A percentile compares a stretch with the other conserved stretches of the same genome.
phyloP scores from a whole-genome alignment of 148 eudicot species.

The Linanthus parryae region DNA sequence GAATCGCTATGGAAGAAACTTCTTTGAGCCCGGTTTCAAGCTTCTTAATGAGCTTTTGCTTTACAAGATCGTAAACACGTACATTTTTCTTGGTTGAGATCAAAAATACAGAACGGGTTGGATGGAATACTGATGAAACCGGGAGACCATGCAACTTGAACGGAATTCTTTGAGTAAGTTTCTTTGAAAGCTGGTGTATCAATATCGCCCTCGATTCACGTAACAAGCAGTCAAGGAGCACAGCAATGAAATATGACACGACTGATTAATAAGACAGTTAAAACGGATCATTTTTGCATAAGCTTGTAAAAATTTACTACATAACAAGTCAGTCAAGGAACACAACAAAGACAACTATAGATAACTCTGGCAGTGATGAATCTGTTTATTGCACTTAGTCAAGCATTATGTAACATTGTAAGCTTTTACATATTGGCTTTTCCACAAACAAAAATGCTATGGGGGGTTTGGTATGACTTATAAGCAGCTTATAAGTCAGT shows the following conservation, averaged over 20 bases:
- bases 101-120: constrained; percentile 71
- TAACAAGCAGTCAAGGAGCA: constrained; percentile 60
- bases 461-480: no score
- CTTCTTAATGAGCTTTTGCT: constrained; percentile 72
- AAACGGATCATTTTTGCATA: no score
- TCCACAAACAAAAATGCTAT: no score
- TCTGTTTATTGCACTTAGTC: no score
- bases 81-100: constrained; percentile 80
- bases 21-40: constrained; percentile 80
- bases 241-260: constrained; percentile 3
- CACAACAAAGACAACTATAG: no score
- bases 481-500: no score
- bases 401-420: no score
- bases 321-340: no score
- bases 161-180: constrained; percentile 55
- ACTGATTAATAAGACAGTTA: no score
- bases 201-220: constrained; percentile 80
- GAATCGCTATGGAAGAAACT: constrained; percentile 76
- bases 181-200: constrained; percentile 87
- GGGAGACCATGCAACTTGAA: constrained; percentile 92
- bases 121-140: constrained; percentile 84
- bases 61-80: constrained; percentile 83
- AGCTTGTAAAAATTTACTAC: no score
- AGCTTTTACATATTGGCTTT: no score
- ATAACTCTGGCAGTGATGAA: no score